These are phyloP conservation scores for Synchytrium microbalum DNA, from an alignment of 371 early-diverging fungal genomes.

Conservation along the genomic window DNA sequence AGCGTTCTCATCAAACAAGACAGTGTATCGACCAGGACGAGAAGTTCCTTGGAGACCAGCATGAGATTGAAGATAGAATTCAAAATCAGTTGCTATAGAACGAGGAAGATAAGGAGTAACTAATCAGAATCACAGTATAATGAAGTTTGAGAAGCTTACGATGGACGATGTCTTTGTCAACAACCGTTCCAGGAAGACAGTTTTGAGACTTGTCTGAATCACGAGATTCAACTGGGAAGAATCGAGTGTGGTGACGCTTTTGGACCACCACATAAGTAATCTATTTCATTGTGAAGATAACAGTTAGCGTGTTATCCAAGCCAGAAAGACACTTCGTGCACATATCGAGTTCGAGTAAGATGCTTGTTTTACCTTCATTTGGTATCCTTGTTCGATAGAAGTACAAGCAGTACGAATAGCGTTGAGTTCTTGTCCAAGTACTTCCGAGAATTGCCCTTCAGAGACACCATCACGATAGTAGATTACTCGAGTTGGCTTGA, in stretches of 20 bases:
- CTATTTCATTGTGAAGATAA: neutral
- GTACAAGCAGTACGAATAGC: constrained; percentile 52
- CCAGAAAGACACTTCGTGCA: too few species aligned
- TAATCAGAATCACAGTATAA: too few species aligned
- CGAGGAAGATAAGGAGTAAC: too few species aligned
- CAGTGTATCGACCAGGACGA: constrained; percentile 70
- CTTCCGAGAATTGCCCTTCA: constrained; percentile 55
- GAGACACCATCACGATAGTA: constrained; percentile 71
- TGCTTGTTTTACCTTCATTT: constrained; percentile 5
- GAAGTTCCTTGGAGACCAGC: constrained; percentile 78
- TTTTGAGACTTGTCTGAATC: constrained; percentile 46
- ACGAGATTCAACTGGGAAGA: constrained; percentile 37
- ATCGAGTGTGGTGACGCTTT: constrained; percentile 61
- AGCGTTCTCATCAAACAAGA: constrained; percentile 60
- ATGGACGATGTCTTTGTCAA: constrained; percentile 61
- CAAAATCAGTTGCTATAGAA: constrained; percentile 24
- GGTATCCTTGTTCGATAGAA: constrained; percentile 40
- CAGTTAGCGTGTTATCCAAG: too few species aligned
- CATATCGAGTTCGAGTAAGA: too few species aligned
- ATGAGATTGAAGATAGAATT: constrained; percentile 78
- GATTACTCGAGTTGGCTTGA: constrained; percentile 43
- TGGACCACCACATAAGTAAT: constrained; percentile 57
- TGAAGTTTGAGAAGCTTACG: neutral
- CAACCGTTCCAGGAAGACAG: constrained; percentile 72
- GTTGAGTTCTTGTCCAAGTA: constrained; percentile 44